Base-by-base conservation (phyloP, 2,329 filamentous ascomycete species). In the Alternaria solani region DNA sequence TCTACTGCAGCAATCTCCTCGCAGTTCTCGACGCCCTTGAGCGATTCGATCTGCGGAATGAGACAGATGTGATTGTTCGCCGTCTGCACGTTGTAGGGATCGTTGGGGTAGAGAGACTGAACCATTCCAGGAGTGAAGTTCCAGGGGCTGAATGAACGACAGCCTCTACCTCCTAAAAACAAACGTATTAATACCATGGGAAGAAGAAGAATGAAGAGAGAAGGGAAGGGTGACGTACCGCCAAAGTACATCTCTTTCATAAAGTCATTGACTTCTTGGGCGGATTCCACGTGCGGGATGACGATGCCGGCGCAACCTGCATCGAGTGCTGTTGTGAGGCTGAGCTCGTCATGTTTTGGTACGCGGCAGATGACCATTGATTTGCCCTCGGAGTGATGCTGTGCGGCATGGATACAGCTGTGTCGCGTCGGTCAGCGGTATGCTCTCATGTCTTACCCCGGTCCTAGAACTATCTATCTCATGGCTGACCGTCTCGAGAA, bases 81-180 rank as follows among this genome's bases (percentile, higher is more conserved):
- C 0, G 68, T 72, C 3, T 56, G 32, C 9, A 72, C 57, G 51
- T 72, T 71, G 62, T 67, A 72, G n/a, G 55, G 62, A 42, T 72
- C 70, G 9, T 65, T 65, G 3, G 67, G 62, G 28, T 71, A 72
- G 20, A 72, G 51, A 1, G 70, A 73, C 1, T 55, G 56, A 1
- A 49, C 47, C 7, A 72, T 28, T 5, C 68, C 69, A 0, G 69
- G 71, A 0, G 69, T 72, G 42, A 72, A 72, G 2, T 53, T 67
- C 69, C 71, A 73, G 0, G 71, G 71, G 39, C 63, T 67, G 67
- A 72, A 72, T 1, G 71, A 72, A 38, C 69, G 71, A 23, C 68
- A 62, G 20, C 70, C 70, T 42, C 52, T 55, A 3, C 57, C 44
- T 7, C 12, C 57, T 55, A 16, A 63, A 63, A 34, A n/a, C 4